These are phyloP conservation scores for Penicillium nordicum DNA, from an alignment of 2,329 filamentous ascomycete genomes.

Conservation along the genomic window DNA sequence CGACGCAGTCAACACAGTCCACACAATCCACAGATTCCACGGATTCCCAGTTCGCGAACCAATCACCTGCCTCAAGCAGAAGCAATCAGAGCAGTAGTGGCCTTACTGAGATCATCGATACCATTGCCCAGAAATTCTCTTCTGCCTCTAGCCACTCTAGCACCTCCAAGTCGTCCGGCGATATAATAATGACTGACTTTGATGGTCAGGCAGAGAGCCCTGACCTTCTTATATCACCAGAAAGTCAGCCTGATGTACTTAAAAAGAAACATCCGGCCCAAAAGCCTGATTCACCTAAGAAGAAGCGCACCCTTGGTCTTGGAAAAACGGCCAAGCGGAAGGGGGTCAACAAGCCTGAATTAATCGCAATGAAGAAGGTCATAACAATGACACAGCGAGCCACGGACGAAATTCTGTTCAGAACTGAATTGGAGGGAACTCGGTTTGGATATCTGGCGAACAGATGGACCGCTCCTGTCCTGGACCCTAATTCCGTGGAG, in stretches of 20 bases:
- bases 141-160: background rate
- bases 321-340: no score
- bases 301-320: no score
- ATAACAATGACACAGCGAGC: background rate
- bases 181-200: background rate
- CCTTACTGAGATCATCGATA: background rate
- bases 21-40: background rate
- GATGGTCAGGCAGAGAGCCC: background rate
- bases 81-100: background rate
- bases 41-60: background rate
- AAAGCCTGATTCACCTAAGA: background rate
- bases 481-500: conserved; percentile 41
- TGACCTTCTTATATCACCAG: background rate
- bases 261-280: background rate
- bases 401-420: background rate
- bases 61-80: background rate
- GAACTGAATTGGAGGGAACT: background rate
- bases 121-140: background rate
- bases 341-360: background rate
- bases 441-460: background rate
- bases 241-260: background rate
- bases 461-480: conserved; percentile 19
- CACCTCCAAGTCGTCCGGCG: background rate
- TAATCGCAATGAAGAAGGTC: background rate
- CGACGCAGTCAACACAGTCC: background rate